Evolutionary conservation across 768 basidiomycete species (phyloP).

Genomic region (Punctularia strigosozonata): DNA sequence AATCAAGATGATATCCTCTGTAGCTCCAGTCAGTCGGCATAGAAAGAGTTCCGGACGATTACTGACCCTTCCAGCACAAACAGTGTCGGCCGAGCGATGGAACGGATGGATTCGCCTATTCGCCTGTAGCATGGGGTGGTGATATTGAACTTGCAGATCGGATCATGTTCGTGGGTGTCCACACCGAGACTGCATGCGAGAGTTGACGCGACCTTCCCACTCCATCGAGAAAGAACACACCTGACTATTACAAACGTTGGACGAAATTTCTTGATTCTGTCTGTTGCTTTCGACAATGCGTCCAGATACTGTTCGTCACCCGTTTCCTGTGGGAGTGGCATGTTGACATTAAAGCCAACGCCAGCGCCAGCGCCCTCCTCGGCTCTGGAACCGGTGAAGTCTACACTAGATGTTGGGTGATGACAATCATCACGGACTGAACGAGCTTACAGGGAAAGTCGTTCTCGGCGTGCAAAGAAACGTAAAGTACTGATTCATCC

Average conservation of each 20-base stretch:
- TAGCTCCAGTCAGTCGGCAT: not conserved
- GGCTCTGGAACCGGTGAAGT: slow-evolving; percentile 17
- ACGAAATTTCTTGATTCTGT: slow-evolving; percentile 10
- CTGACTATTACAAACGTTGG: slow-evolving; percentile 18
- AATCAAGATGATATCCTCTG: slow-evolving; percentile 18
- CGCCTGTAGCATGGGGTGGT: slow-evolving; percentile 14
- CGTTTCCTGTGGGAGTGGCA: slow-evolving; percentile 17
- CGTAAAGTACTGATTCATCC: slow-evolving; percentile 19
- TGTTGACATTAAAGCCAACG: slow-evolving; percentile 16
- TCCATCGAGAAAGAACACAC: slow-evolving; percentile 4
- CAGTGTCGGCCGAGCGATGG: slow-evolving; percentile 12
- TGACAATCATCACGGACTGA: not conserved
- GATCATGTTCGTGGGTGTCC: slow-evolving; percentile 21
- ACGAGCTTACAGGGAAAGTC: slow-evolving; percentile 21
- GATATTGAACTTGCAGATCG: slow-evolving; percentile 19
- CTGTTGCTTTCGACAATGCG: slow-evolving; percentile 10
- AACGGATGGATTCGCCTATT: slow-evolving; percentile 15
- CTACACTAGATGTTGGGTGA: slow-evolving; percentile 5
- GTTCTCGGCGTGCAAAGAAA: slow-evolving; percentile 17
- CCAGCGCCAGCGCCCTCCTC: slow-evolving; percentile 17
- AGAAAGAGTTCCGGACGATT: not conserved
- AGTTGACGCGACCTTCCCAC: not conserved
- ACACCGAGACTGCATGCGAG: slow-evolving; percentile 17
- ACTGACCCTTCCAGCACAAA: slow-evolving; percentile 25
- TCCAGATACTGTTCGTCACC: slow-evolving; percentile 15